Conservation (phyloP, 192 early-diverging fungal species). For the Chytriomyces sp. region DNA sequence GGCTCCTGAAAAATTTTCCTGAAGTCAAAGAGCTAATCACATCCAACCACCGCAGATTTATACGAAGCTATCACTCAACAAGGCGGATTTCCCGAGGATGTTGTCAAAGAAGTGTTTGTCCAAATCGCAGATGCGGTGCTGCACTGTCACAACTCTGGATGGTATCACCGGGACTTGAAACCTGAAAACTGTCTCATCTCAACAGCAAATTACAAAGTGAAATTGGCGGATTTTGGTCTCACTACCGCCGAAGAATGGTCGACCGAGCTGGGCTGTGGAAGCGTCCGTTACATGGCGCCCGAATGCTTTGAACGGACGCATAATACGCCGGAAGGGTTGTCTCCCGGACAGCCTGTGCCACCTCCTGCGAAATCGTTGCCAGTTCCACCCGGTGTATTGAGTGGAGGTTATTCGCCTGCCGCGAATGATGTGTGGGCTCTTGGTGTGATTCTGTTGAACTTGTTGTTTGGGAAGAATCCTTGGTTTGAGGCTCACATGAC, state of each 20-base stretch:
- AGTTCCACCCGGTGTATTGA: conserved; percentile 45
- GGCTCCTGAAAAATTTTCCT: conserved; percentile 1
- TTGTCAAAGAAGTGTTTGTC: conserved; percentile 63
- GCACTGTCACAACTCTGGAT: conserved; percentile 75
- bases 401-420: conserved; percentile 63
- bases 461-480: conserved; percentile 84
- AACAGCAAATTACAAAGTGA: conserved; percentile 59
- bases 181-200: conserved; percentile 85
- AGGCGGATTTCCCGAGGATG: conserved; percentile 44
- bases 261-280: conserved; percentile 85
- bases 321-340: conserved; percentile 45
- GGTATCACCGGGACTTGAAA: conserved; percentile 94
- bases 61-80: conserved; percentile 47
- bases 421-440: conserved; percentile 89
- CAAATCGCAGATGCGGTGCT: conserved; percentile 81
- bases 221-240: conserved; percentile 93
- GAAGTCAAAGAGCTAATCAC: too few relatives aligned
- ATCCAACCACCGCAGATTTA: conserved; percentile 26
- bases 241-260: conserved; percentile 77
- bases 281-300: conserved; percentile 87
- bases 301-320: conserved; percentile 55
- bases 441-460: conserved; percentile 87
- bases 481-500: conserved; percentile 63
- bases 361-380: conserved; percentile 60
- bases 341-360: conserved; percentile 52